A percentile compares a stretch with the other conserved stretches of the same genome.
Evolutionary conservation across 495 filamentous ascomycete species (phyloP).

Genomic region (Penicillium alfredii): DNA sequence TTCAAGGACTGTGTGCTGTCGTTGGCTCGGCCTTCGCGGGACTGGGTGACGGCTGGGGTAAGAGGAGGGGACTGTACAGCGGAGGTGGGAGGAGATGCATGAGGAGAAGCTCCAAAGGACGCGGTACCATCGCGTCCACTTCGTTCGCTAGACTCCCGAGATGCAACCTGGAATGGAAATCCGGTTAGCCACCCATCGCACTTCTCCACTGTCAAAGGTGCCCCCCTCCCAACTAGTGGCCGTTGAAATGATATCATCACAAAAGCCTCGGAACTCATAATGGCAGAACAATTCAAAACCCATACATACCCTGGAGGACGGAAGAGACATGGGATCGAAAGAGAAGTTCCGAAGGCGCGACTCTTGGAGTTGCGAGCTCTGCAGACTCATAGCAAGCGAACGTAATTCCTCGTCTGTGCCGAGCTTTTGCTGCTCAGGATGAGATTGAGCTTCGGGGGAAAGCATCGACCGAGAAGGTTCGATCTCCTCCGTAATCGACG

Average conservation of each 20-base stretch:
- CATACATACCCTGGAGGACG: constrained; percentile 71
- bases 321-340: constrained; percentile 82
- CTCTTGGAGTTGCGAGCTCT: constrained; percentile 69
- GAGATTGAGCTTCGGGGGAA: constrained; percentile 25
- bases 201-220: constrained; percentile 4
- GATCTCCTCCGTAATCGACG: constrained; percentile 73
- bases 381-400: constrained; percentile 64
- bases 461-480: constrained; percentile 36
- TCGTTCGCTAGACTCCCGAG: constrained; percentile 43
- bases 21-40: constrained; percentile 39
- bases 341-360: constrained; percentile 76
- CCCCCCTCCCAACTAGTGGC: not conserved
- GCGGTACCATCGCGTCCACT: constrained; percentile 33
- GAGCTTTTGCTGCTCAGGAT: constrained; percentile 29
- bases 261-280: not conserved
- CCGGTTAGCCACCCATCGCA: constrained; percentile 12
- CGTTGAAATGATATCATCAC: not conserved
- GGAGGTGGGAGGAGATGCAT: constrained; percentile 46
- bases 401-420: constrained; percentile 52
- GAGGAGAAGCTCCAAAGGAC: constrained; percentile 38
- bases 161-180: constrained; percentile 34
- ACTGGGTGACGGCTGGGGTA: constrained; percentile 72
- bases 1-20: constrained; percentile 22
- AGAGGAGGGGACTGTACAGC: constrained; percentile 83
- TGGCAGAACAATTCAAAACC: not conserved